Base-by-base conservation (phyloP, 2,329 filamentous ascomycete genomes). In the Pseudogymnoascus sp. region DNA sequence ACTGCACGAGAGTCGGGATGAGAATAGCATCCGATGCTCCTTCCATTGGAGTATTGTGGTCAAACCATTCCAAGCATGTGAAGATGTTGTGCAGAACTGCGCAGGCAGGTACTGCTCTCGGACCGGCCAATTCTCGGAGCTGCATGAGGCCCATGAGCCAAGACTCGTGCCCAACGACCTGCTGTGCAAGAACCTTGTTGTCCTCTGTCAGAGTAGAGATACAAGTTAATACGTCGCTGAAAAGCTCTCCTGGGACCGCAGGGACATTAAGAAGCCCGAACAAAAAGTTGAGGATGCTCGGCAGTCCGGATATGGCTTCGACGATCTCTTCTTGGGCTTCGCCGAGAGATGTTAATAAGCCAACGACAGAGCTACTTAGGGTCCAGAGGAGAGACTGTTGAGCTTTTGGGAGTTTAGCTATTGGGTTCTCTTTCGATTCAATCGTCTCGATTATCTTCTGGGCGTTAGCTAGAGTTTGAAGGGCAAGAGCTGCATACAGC, bases 71-170 rank as follows among this genome's bases (percentile, higher is more conserved):
- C 66, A 82, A 76, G 2, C 77, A 74, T 6, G 78, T 72, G 68
- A 85, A 86, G 36, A 87, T 72, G 64, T 86, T 86, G 70, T 88
- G 85, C 11, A 88, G 76, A 20, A 86, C 76, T 12, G 82, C 81
- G 58, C 84, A 87, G 6, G 84, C 79, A 7, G 86, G 73, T 35
- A 86, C 78, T 1, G 79, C 80, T 61, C 78, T 78, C 16, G 79
- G 73, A 30, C 74, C 79, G 35, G 74, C 74, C n/a, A 75, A 71
- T 18, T 78, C 75, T 63, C 78, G 80, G 50, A 86, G 72, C 18
- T 75, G 69, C 30, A 79, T 68, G 28, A 88, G 74, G 4, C 76
- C 71, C 14, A 80, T 76, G 63, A 84, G 81, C 67, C 78, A 79
- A 20, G 76, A 72, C 47, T 76, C 74, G 62, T 82, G 77, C n/a